A percentile compares a stretch with the other conserved stretches of the same genome.
These are phyloP conservation scores for Silene coronaria DNA, from an alignment of 179 eudicot species.

Conservation along the genomic window DNA sequence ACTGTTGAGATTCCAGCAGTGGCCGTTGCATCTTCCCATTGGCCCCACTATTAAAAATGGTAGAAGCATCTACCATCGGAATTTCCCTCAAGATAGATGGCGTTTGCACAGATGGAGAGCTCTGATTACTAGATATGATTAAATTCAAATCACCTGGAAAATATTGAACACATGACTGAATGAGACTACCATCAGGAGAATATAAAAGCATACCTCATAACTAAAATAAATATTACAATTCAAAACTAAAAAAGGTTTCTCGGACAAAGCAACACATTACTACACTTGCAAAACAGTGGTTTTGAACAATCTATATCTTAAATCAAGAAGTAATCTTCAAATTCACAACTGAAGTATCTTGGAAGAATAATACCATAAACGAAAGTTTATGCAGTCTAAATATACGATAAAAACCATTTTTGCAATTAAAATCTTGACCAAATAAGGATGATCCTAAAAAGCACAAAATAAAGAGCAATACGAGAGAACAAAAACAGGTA, in stretches of 20 bases:
- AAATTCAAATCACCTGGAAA: slow-evolving; percentile 29
- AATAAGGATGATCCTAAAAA: not conserved
- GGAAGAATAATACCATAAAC: slow-evolving; percentile 7
- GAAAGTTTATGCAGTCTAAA: not conserved
- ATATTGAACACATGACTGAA: not conserved
- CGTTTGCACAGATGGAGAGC: slow-evolving; percentile 16
- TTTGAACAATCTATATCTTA: not conserved
- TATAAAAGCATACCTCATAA: not conserved
- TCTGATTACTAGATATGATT: slow-evolving; percentile 21
- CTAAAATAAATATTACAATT: not conserved
- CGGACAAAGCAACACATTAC: not conserved
- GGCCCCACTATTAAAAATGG: slow-evolving; percentile 19
- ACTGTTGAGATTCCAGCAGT: slow-evolving; percentile 19
- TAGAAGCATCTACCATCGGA: slow-evolving; percentile 9
- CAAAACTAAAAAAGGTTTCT: not conserved
- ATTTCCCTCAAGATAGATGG: slow-evolving; percentile 22
- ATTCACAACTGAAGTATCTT: not conserved
- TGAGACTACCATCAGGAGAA: not conserved
- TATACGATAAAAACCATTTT: not conserved
- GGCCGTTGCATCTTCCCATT: slow-evolving; percentile 22
- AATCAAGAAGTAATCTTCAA: not conserved
- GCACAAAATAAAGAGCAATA: too few species aligned
- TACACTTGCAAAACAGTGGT: not conserved
- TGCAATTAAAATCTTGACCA: not conserved
- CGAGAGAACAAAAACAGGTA: not conserved